Evolutionary conservation across 495 filamentous ascomycete genomes (phyloP), one percentile per base, ranked within the genome.

Genomic region (Polyplosphaeria fusca): DNA sequence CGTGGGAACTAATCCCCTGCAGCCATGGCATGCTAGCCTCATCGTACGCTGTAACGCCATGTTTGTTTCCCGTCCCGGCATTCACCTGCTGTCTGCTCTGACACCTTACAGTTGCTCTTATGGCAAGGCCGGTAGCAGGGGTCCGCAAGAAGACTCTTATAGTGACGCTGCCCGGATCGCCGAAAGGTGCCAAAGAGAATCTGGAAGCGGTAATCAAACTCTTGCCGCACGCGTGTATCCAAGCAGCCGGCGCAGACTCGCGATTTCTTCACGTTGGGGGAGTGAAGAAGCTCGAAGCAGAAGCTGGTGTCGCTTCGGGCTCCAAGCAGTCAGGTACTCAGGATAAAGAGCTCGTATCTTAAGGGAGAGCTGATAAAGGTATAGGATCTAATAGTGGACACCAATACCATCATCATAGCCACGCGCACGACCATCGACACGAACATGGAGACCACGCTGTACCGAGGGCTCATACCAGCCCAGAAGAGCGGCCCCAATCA

Each of bases 101-200:
- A 70, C 47, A 14, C 19, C 38, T 4, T 58, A 0, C 23, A 95
- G 89, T 97, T 73, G 94, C 92, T n/a, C 83, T 95, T 74, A 97
- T 97, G 93, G 86, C 93, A 51, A 82, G 93, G 51, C 91, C 93
- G 13, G 88, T 96, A 47, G 94, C 94, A 44, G 93, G 93, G 9
- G 85, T 94, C 11, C 79, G 93, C 26, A 83, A 91, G 58, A 84
- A 84, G 58, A 84, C 90, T 4, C 71, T 99, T 46, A 89, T 99
- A 40, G 73, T 96, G 43, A 97, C 93, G 0, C 77, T 99, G 35
- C 93, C 93, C 0, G 93, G 93, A 22, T 96, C 93, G 2, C 94
- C 94, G 1, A 96, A 95, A 75, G 93, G 91, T n/a, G 93, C 93
- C 2, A 86, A 82, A 65, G 93, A 99, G 73, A 99, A 97, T 66